These are phyloP conservation scores for Metschnikowia orientalis DNA, from an alignment of 805 yeast genomes.

Conservation along the genomic window DNA sequence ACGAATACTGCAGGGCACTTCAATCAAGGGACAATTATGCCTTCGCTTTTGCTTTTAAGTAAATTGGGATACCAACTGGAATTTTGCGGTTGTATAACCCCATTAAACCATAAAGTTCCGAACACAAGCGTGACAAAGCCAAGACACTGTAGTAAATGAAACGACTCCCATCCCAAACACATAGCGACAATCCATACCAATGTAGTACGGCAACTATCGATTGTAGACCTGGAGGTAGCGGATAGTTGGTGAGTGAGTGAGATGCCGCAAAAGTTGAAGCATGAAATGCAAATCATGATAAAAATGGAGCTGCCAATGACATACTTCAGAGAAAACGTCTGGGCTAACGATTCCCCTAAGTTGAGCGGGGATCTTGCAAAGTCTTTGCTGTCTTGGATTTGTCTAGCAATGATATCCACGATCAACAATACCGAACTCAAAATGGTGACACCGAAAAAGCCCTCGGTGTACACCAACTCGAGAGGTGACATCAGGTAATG, in stretches of 20 bases:
- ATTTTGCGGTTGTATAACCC: slow-evolving; percentile 52
- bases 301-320: slow-evolving; percentile 53
- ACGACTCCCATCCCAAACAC: slow-evolving; percentile 69
- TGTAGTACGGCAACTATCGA: slow-evolving; percentile 72
- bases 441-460: slow-evolving; percentile 55
- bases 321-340: slow-evolving; percentile 40
- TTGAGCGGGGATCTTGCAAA: slow-evolving; percentile 53
- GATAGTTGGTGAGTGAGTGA: slow-evolving; percentile 60
- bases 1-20: too few species aligned
- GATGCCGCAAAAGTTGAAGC: slow-evolving; percentile 71
- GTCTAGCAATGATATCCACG: slow-evolving; percentile 40
- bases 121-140: slow-evolving; percentile 63
- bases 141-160: slow-evolving; percentile 53
- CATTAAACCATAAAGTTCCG: slow-evolving; percentile 74
- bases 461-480: slow-evolving; percentile 69
- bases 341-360: slow-evolving; percentile 44
- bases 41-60: too few species aligned
- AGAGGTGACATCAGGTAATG: slow-evolving; percentile 54
- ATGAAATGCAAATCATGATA: slow-evolving; percentile 68
- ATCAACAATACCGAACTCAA: slow-evolving; percentile 44
- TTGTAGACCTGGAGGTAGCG: slow-evolving; percentile 75
- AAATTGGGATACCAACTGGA: slow-evolving; percentile 45
- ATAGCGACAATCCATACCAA: slow-evolving; percentile 73
- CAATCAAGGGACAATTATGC: too few species aligned
- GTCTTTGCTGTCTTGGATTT: slow-evolving; percentile 23